A percentile compares a stretch with the other conserved stretches of the same genome.
These are phyloP conservation scores for Fusarium transvaalense DNA, from an alignment of 2,329 filamentous ascomycete species.

Conservation along the genomic window DNA sequence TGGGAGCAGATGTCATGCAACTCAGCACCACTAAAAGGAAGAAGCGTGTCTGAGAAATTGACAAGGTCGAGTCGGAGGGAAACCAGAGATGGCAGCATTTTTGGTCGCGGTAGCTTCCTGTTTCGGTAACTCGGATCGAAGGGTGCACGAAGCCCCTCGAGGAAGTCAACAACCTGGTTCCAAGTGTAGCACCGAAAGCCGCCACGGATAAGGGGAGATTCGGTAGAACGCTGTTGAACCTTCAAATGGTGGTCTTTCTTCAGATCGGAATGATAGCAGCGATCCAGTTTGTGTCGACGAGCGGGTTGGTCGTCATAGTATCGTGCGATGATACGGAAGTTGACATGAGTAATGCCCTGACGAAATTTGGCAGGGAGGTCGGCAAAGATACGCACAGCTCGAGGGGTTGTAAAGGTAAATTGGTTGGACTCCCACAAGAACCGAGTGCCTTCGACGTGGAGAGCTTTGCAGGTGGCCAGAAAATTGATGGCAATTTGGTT, in stretches of 20 bases:
- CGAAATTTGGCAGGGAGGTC: constrained; percentile 60
- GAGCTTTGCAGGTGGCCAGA: constrained; percentile 64
- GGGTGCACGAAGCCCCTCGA: constrained; percentile 64
- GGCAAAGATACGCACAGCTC: constrained; percentile 62
- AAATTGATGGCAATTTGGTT: constrained; percentile 67
- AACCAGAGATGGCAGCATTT: constrained; percentile 62
- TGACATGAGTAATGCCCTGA: constrained; percentile 60
- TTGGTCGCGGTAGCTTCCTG: constrained; percentile 54
- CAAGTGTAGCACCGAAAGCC: constrained; percentile 68
- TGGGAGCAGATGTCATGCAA: constrained; percentile 67
- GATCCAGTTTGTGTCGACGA: constrained; percentile 57
- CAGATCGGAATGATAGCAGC: constrained; percentile 59
- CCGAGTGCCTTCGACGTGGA: constrained; percentile 62
- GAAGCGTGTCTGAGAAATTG: constrained; percentile 63
- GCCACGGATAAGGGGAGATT: constrained; percentile 61
- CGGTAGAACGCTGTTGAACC: constrained; percentile 59
- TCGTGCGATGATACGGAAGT: constrained; percentile 65
- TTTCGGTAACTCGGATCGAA: constrained; percentile 58
- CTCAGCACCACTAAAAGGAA: constrained; percentile 60
- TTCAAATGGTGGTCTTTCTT: constrained; percentile 58
- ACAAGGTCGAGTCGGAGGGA: constrained; percentile 66
- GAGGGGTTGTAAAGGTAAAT: constrained; percentile 67
- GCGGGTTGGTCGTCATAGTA: constrained; percentile 66
- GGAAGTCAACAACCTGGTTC: constrained; percentile 66
- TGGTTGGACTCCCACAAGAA: constrained; percentile 65